Evolutionary conservation across 495 filamentous ascomycete species (phyloP).

Genomic region (Podospora pseudocomata): DNA sequence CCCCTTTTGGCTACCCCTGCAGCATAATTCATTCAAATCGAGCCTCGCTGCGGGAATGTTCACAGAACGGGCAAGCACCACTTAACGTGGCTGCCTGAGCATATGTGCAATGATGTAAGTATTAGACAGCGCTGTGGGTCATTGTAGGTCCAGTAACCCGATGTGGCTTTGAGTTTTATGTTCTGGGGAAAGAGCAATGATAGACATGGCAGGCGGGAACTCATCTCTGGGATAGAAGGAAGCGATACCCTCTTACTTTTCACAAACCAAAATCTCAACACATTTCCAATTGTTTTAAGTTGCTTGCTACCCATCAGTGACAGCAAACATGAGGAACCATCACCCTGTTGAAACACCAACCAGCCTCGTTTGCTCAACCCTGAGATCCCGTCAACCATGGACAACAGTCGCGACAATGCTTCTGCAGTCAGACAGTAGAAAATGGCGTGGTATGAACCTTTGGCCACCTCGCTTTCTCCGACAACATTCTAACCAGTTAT

Average conservation of each 20-base stretch:
- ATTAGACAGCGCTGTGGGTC: background rate
- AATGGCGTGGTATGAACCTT: constrained; percentile 47
- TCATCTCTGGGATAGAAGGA: constrained; percentile 8
- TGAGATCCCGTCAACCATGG: background rate
- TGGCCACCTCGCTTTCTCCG: background rate
- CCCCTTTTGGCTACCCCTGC: constrained; percentile 35
- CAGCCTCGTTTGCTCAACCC: background rate
- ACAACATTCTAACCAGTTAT: background rate
- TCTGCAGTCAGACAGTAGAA: constrained; percentile 29
- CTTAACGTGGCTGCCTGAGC: background rate
- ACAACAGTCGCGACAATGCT: constrained; percentile 25
- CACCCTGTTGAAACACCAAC: background rate
- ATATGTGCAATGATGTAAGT: constrained; percentile 9
- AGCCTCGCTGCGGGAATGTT: background rate
- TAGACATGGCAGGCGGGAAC: background rate
- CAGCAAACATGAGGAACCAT: background rate
- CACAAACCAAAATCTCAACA: constrained; percentile 3
- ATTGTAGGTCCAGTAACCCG: background rate
- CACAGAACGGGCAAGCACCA: background rate
- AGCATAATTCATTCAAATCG: background rate
- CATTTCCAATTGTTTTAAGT: background rate
- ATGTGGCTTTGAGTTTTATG: background rate
- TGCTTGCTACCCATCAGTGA: background rate
- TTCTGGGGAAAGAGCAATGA: constrained; percentile 16
- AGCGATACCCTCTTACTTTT: constrained; percentile 12